These are phyloP conservation scores for Rhytidiadelphus loreus DNA, from an alignment of 225 moss, liverwort and hornwort species.

Conservation along the genomic window DNA sequence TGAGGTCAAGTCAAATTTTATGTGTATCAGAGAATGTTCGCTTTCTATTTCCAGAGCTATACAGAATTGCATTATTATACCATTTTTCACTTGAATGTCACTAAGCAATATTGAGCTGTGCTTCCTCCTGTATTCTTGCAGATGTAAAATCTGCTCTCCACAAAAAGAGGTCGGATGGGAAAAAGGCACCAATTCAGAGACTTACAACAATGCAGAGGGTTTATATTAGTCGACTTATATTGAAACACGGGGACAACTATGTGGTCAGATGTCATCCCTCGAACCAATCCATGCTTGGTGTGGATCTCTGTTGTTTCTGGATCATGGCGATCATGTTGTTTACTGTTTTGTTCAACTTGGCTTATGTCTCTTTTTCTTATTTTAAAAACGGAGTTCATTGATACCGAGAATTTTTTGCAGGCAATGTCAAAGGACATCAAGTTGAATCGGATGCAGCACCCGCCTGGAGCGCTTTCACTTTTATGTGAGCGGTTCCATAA, in stretches of 20 bases:
- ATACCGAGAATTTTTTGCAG: conserved; percentile 18
- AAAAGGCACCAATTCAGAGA: conserved; percentile 69
- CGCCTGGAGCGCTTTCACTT: conserved; percentile 54
- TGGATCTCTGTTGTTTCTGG: not conserved
- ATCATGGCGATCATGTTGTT: not conserved
- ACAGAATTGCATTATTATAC: not conserved
- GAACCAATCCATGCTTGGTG: not conserved
- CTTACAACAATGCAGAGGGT: conserved; percentile 94
- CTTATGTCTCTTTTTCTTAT: not conserved
- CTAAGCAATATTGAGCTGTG: not conserved
- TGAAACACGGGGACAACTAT: conserved; percentile 56
- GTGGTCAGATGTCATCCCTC: conserved; percentile 24
- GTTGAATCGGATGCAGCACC: conserved; percentile 89
- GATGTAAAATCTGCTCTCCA: conserved; percentile 83
- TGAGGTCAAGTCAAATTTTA: not conserved
- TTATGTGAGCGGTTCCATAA: conserved; percentile 57
- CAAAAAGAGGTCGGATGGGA: conserved; percentile 84
- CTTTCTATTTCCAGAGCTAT: not conserved
- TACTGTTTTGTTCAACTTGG: not conserved
- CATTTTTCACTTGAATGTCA: not conserved
- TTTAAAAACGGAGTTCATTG: not conserved
- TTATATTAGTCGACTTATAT: conserved; percentile 64
- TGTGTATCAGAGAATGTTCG: not conserved
- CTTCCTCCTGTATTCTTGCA: conserved; percentile 3
- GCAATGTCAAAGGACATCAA: conserved; percentile 86